phyloP scores from a whole-genome alignment of 2,329 filamentous ascomycete genomes.

The Hawksworthiomyces lignivorus region DNA sequence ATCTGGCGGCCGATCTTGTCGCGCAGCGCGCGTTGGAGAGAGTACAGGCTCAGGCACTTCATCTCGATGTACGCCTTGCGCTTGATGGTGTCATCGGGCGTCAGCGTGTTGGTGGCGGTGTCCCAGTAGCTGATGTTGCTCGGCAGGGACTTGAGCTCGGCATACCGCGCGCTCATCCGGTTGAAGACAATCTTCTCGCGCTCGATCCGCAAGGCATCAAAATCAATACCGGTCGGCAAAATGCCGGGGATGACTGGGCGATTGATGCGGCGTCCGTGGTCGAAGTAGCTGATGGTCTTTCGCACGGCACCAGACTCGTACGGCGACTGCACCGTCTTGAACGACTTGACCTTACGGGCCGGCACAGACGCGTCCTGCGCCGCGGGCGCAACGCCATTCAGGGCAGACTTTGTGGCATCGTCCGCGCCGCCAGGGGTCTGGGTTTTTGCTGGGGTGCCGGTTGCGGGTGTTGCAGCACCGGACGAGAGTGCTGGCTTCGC shows the following conservation, averaged over 20 bases:
- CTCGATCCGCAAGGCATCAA: slow-evolving; percentile 78
- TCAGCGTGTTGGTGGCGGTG: slow-evolving; percentile 56
- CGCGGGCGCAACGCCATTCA: slow-evolving; percentile 17
- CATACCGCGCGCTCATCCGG: slow-evolving; percentile 75
- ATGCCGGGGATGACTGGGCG: slow-evolving; percentile 78
- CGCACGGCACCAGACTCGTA: slow-evolving; percentile 49
- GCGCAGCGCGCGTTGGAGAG: slow-evolving; percentile 78
- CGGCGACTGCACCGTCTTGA: slow-evolving; percentile 69
- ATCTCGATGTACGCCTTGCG: slow-evolving; percentile 89
- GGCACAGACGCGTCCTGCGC: slow-evolving; percentile 25
- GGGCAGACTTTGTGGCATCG: slow-evolving; percentile 32
- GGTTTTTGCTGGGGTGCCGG: slow-evolving; percentile 21
- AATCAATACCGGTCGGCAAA: slow-evolving; percentile 81
- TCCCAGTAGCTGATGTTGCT: slow-evolving; percentile 88
- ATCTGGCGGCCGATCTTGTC: slow-evolving; percentile 85
- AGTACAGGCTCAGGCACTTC: slow-evolving; percentile 81
- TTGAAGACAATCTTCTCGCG: slow-evolving; percentile 86
- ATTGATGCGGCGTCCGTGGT: slow-evolving; percentile 68
- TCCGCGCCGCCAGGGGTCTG: slow-evolving; percentile 29
- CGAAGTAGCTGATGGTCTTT: slow-evolving; percentile 64
- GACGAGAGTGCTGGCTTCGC: slow-evolving; percentile 3
- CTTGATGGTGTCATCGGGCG: slow-evolving; percentile 75
- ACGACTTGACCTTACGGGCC: slow-evolving; percentile 41
- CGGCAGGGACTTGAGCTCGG: slow-evolving; percentile 74
- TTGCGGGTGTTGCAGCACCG: slow-evolving; percentile 22